Evolutionary conservation across 148 eudicot species (phyloP).

Genomic region (Rhododendron simsii): DNA sequence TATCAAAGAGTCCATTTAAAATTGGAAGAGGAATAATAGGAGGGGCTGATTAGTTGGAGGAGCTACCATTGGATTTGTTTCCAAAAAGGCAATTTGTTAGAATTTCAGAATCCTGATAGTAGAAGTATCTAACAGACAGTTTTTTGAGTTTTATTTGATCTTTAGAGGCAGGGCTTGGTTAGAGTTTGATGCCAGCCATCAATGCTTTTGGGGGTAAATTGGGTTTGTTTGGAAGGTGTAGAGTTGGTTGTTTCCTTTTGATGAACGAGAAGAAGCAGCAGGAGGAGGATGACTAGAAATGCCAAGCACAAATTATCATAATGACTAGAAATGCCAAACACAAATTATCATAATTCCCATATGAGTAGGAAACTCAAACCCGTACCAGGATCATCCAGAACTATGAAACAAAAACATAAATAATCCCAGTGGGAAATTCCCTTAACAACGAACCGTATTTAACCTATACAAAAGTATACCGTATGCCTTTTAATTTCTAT

Average conservation of each 20-base stretch:
- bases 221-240: background rate
- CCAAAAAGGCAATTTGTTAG: background rate
- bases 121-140: background rate
- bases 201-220: background rate
- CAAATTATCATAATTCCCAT: background rate
- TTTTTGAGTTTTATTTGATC: background rate
- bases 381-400: background rate
- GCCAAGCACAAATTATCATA: background rate
- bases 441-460: background rate
- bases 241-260: background rate
- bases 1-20: background rate
- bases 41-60: background rate
- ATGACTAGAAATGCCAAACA: background rate
- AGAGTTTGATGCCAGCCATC: background rate
- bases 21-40: background rate
- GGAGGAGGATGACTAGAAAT: background rate
- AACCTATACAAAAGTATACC: background rate
- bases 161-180: background rate
- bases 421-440: background rate
- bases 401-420: background rate
- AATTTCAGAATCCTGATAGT: background rate
- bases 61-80: background rate
- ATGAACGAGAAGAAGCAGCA: background rate
- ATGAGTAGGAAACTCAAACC: background rate
- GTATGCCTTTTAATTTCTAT: background rate